Conservation (phyloP, 208 protist genomes). For the Herpetomonas samuelpessoai region DNA sequence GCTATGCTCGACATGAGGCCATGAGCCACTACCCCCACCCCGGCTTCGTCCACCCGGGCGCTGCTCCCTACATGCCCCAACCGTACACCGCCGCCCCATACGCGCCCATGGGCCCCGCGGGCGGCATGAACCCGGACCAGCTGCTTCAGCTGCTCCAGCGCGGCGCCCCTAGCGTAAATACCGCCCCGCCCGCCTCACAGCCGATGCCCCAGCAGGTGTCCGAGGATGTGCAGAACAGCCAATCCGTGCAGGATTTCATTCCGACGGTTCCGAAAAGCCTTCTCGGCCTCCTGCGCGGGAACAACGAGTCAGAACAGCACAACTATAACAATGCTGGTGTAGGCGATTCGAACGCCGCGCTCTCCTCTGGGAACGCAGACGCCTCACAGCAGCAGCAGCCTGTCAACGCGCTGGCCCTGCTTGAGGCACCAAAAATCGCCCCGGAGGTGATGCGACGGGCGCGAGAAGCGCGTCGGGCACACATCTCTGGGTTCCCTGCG, state of each 20-base stretch:
- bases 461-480: slow-evolving; percentile 73
- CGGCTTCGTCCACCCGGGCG: background rate
- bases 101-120: background rate
- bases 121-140: background rate
- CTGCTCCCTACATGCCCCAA: background rate
- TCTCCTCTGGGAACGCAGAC: background rate
- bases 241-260: slow-evolving; percentile 1
- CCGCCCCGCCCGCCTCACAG: background rate
- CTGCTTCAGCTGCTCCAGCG: background rate
- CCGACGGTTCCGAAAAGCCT: slow-evolving; percentile 3
- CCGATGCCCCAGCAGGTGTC: background rate
- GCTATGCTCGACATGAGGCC: slow-evolving; percentile 12
- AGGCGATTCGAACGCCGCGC: background rate
- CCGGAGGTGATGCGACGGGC: slow-evolving; percentile 57
- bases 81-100: background rate
- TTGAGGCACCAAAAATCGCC: slow-evolving; percentile 70
- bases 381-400: background rate
- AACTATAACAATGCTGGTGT: slow-evolving; percentile 4
- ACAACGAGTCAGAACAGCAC: background rate
- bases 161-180: slow-evolving; percentile 1
- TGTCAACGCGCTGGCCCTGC: slow-evolving; percentile 25
- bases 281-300: slow-evolving; percentile 1
- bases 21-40: background rate
- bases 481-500: slow-evolving; percentile 73
- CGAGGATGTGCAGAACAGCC: background rate